These are phyloP conservation scores for Mycena pura DNA, from an alignment of 768 basidiomycete genomes.

Conservation along the genomic window DNA sequence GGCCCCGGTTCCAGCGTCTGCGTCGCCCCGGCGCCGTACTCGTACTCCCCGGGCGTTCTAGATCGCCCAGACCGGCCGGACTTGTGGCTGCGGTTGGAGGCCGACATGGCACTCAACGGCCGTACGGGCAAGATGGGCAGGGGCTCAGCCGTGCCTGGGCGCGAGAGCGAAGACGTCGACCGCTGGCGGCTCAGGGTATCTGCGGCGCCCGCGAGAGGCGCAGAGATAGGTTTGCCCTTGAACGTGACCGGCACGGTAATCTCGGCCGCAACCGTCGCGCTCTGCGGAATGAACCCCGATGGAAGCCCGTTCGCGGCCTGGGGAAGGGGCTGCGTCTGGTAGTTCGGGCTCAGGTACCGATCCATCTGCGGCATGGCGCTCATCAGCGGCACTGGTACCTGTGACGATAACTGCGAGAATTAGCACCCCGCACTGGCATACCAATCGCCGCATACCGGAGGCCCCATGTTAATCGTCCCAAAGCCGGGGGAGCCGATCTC, in stretches of 20 bases:
- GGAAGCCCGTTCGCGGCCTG: background rate
- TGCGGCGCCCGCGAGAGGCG: background rate
- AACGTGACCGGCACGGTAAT: slow-evolving; percentile 18
- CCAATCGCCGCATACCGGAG: slow-evolving; percentile 13
- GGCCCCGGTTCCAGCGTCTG: background rate
- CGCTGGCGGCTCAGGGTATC: background rate
- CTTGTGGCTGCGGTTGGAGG: slow-evolving; percentile 11
- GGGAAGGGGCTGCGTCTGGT: slow-evolving; percentile 8
- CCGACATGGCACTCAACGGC: slow-evolving; percentile 4
- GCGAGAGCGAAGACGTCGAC: background rate
- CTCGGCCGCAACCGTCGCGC: slow-evolving; percentile 14
- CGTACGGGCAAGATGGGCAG: background rate
- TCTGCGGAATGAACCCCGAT: slow-evolving; percentile 20
- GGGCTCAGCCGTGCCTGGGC: background rate
- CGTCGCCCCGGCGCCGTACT: slow-evolving; percentile 4
- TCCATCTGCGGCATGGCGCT: background rate
- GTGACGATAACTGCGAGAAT: slow-evolving; percentile 12
- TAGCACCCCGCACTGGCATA: background rate
- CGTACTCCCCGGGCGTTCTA: background rate
- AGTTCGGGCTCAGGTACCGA: slow-evolving; percentile 21
- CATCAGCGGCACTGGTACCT: slow-evolving; percentile 5
- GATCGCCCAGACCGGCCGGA: slow-evolving; percentile 9
- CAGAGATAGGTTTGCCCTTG: slow-evolving; percentile 19
- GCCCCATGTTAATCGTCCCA: slow-evolving; percentile 12
- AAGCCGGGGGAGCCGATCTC: slow-evolving; percentile 17